Conservation (phyloP, 495 filamentous ascomycete species). For the Aspergillus leporis region DNA sequence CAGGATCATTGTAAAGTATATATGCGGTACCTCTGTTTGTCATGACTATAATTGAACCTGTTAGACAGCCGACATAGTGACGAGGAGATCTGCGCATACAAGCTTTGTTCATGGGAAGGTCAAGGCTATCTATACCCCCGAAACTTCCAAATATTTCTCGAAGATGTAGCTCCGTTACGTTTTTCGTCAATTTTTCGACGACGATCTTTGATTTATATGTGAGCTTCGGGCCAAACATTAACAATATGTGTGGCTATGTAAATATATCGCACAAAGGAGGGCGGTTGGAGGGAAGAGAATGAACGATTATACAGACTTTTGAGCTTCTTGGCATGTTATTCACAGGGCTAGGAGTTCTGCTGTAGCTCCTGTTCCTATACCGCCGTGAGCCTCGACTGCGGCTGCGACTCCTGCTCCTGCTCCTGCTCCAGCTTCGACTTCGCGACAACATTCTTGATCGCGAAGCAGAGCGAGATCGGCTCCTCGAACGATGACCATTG, state of each 20-base stretch:
- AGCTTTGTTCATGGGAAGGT: constrained; percentile 83
- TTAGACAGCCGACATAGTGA: constrained; percentile 5
- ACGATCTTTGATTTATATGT: constrained; percentile 65
- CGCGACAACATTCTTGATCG: constrained; percentile 35
- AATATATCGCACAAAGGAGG: neutral
- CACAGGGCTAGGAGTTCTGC: constrained; percentile 47
- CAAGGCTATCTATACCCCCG: constrained; percentile 80
- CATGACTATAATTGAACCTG: constrained; percentile 56
- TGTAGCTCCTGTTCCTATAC: constrained; percentile 47
- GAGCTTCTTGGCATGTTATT: constrained; percentile 52
- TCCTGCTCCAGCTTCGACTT: constrained; percentile 36
- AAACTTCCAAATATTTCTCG: constrained; percentile 90
- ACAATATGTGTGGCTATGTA: neutral
- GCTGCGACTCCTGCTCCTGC: constrained; percentile 31
- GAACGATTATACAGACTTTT: constrained; percentile 46
- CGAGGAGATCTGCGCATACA: constrained; percentile 51
- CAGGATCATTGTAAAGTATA: constrained; percentile 75
- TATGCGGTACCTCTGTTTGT: constrained; percentile 95
- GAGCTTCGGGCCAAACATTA: constrained; percentile 4
- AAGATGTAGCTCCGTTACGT: constrained; percentile 84
- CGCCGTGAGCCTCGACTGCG: constrained; percentile 38
- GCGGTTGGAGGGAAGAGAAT: neutral
- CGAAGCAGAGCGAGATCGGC: constrained; percentile 46
- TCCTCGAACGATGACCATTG: constrained; percentile 40
- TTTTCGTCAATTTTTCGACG: constrained; percentile 94